Evolutionary conservation across 768 basidiomycete species (phyloP), one percentile per base, ranked within the genome.

Genomic region (Mycena belliarum): DNA sequence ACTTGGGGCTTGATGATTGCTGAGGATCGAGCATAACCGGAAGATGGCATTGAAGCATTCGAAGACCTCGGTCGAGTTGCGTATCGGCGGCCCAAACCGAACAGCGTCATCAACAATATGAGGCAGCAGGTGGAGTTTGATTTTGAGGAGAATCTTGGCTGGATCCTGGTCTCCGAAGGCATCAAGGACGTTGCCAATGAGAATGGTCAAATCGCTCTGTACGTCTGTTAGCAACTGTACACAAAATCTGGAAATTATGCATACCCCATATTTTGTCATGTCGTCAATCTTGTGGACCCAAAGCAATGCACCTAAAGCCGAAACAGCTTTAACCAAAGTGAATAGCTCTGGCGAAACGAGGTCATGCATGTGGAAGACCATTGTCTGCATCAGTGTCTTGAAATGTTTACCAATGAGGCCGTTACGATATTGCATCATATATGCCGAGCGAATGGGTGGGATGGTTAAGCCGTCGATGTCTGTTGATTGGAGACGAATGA

Each of bases 41-140:
- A 80, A 79, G 14, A 81, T 65, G 6, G 70, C 71, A 64, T 81
- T 80, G 55, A 70, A 81, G 50, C 67, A 71, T 55, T 80, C 79
- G 59, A 70, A 78, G 0, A 56, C 55, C 43, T 78, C 74, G 0
- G 72, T 73, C 21, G 73, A 66, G 21, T 70, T 61, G 4, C 73
- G 66, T 26, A 76, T 60, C 0, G 69, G 48, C 16, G 75, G 75
- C 10, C 76, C 76, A 52, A 72, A 73, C 0, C 67, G 68, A 1
- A 46, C 35, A 4, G 77, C 73, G 53, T 78, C 75, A 15, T 68
- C 66, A 14, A 49, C 42, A 7, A 75, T 33, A 45, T 78, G 77
- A 0, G 57, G 15, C 8, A 78, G 66, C 4, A 75, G 66, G 53
- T 78, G 74, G 4, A 70, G 66, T 58, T 76, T 78, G 20, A 73